Evolutionary conservation across 139 green algal species (phyloP).

Genomic region (Volvox reticuliferus): DNA sequence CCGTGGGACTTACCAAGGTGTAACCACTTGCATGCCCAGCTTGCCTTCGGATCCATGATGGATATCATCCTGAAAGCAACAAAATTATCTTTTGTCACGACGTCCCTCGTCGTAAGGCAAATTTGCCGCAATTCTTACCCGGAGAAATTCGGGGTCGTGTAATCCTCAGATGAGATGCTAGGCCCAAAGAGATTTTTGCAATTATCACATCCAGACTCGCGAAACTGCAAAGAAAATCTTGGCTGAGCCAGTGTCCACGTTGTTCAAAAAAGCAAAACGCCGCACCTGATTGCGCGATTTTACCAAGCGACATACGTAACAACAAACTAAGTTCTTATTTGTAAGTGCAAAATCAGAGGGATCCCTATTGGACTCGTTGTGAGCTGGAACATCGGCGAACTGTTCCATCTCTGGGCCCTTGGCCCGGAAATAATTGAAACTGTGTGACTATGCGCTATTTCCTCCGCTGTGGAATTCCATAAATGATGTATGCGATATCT

Average conservation of each 20-base stretch:
- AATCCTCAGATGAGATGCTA: constrained; percentile 69
- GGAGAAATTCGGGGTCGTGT: constrained; percentile 84
- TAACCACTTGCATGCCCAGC: constrained; percentile 82
- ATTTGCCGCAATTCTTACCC: constrained; percentile 56
- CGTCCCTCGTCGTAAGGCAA: background rate
- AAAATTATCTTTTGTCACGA: background rate
- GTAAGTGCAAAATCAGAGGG: constrained; percentile 60
- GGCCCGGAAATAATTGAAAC: background rate
- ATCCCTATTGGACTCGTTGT: constrained; percentile 38
- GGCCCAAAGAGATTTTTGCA: constrained; percentile 76
- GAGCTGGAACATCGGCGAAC: constrained; percentile 23
- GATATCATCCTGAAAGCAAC: constrained; percentile 65
- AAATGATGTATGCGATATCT: too few species aligned
- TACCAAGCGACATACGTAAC: constrained; percentile 66
- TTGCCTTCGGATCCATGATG: constrained; percentile 76
- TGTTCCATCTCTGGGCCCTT: constrained; percentile 16
- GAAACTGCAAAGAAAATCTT: constrained; percentile 56
- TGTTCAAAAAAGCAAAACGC: background rate
- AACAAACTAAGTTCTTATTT: constrained; percentile 69
- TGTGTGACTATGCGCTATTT: too few species aligned
- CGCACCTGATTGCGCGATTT: constrained; percentile 66
- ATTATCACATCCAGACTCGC: constrained; percentile 82
- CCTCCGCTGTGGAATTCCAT: too few species aligned
- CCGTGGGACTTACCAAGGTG: constrained; percentile 61
- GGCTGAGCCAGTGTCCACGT: background rate